These are phyloP conservation scores for Penicillium sp. DNA, from an alignment of 2,329 filamentous ascomycete species.

Conservation along the genomic window DNA sequence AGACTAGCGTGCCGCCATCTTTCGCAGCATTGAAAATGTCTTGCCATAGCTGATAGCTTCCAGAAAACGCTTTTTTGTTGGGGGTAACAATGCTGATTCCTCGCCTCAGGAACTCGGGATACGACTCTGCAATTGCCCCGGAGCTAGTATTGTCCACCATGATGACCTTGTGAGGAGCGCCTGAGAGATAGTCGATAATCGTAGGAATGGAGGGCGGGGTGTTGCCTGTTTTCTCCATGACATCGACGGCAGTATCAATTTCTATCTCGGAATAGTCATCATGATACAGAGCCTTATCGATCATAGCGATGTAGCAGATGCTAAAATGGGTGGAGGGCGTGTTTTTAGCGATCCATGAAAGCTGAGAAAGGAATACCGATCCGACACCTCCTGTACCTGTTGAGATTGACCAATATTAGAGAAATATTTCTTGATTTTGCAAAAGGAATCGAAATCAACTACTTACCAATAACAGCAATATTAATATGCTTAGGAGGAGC, in stretches of 20 bases:
- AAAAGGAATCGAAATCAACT: too few relatives aligned
- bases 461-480: slow-evolving; percentile 8
- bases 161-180: slow-evolving; percentile 5
- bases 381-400: slow-evolving; percentile 7
- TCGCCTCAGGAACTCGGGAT: slow-evolving; percentile 1
- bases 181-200: slow-evolving; percentile 6
- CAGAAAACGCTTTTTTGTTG: slow-evolving; percentile 98
- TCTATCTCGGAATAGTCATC: slow-evolving; percentile 4
- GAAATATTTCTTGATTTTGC: not conserved
- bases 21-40: slow-evolving; percentile 79
- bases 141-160: slow-evolving; percentile 10
- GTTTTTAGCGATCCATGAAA: slow-evolving; percentile 8
- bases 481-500: slow-evolving; percentile 2
- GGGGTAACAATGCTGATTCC: slow-evolving; percentile 73
- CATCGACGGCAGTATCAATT: slow-evolving; percentile 2
- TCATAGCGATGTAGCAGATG: slow-evolving; percentile 9
- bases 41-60: slow-evolving; percentile 79
- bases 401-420: not conserved
- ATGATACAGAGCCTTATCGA: slow-evolving; percentile 8
- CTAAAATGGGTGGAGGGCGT: not conserved
- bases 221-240: not conserved
- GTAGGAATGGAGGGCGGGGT: not conserved
- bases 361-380: slow-evolving; percentile 1
- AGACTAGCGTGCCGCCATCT: slow-evolving; percentile 71
- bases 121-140: slow-evolving; percentile 1